phyloP scores from a whole-genome alignment of 129 eudicot genomes.

The Smallanthus sonchifolius region DNA sequence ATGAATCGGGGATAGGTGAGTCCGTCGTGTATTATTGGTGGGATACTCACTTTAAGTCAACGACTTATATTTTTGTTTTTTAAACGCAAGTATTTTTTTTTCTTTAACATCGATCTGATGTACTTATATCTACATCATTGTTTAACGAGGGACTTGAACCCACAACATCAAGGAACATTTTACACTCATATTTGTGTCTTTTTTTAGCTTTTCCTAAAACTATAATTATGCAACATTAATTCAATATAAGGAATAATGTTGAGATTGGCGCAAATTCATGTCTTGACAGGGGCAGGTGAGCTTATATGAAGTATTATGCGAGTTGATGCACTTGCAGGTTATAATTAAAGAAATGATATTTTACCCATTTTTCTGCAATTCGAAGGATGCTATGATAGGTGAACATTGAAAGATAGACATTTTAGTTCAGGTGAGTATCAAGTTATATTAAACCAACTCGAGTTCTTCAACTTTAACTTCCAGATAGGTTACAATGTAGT shows the following conservation, averaged over 20 bases:
- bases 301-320: conserved; percentile 6
- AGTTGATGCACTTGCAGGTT: not conserved
- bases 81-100: no score
- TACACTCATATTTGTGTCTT: not conserved
- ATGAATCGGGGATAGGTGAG: not conserved
- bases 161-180: no score
- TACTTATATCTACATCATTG: no score
- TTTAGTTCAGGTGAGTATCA: conserved; percentile 63
- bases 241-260: conserved; percentile 63
- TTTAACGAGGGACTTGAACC: no score
- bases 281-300: conserved; percentile 92
- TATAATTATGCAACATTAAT: not conserved
- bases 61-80: no score
- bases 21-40: no score
- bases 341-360: conserved; percentile 1
- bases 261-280: conserved; percentile 97
- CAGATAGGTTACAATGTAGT: no score
- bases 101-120: no score
- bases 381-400: conserved; percentile 88
- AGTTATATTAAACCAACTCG: not conserved
- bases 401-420: conserved; percentile 86
- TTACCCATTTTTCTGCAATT: conserved; percentile 42
- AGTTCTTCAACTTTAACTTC: conserved; percentile 23
- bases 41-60: not conserved
- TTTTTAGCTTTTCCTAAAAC: not conserved